Evolutionary conservation across 371 early-diverging fungal genomes (phyloP), one percentile per base, ranked within the genome.

Genomic region (Capillidium rhysosporum): DNA sequence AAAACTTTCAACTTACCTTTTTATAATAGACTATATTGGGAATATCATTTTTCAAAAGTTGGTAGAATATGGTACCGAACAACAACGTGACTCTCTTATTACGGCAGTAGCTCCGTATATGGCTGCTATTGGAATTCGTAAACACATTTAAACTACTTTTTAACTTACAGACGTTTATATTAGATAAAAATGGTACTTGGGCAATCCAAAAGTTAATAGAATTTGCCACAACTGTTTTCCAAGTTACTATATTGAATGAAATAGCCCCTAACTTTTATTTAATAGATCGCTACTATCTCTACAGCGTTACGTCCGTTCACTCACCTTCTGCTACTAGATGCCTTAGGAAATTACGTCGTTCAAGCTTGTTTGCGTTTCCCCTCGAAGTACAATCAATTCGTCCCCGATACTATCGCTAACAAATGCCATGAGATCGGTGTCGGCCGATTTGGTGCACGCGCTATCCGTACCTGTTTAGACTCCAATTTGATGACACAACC

Each of bases 321-420:
- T 4, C 92, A 93, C 3, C 79, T 85, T 21, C 71, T 96, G 31
- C 72, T 96, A 28, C 66, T 92, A 54, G 95, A 96, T 68, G 94
- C 91, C 60, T 90, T 92, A 65, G 97, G 95, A 56, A 96, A 96
- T 69, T 96, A 96, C 64, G 95, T 96, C 1, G 89, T 94, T 2
- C 97, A 96, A 66, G 86, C 91, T 63, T 94, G 94, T 59, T 69
- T 96, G 9, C 74, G 80, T 20, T 72, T 96, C 46, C 88, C 87
- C 1, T 59, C 73, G 29, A 68, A 67, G 9, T 70, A 80, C 1
- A 89, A 92, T 58, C 86, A 89, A 61, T 93, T 92, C 58, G 81
- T 94, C 23, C 94, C 87, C 66, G 92, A 92, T 58, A 84, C 95
- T 25, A 88, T 92, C 72, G 75, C 77, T 24, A 77, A 78, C 28